These are phyloP conservation scores for Salvia sclarea DNA, from an alignment of 305 asterid genomes.

Conservation along the genomic window DNA sequence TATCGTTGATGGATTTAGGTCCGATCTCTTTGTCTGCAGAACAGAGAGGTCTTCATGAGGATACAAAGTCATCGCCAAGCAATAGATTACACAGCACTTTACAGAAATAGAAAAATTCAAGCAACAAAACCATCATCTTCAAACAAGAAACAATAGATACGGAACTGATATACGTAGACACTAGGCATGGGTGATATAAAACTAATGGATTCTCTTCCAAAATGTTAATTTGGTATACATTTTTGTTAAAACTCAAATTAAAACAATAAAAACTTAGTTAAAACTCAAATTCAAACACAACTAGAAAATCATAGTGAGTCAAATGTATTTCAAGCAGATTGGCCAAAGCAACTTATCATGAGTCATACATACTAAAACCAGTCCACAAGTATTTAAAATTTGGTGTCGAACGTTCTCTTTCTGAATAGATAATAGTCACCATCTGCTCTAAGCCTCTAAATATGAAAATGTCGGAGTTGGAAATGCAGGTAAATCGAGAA, in stretches of 20 bases:
- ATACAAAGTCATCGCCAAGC: background rate
- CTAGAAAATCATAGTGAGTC: too few relatives aligned
- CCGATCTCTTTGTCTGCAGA: constrained; percentile 73
- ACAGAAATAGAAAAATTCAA: background rate
- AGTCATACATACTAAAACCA: background rate
- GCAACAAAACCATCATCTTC: background rate
- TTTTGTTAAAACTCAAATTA: too few relatives aligned
- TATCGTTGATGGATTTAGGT: constrained; percentile 70
- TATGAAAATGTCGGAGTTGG: background rate
- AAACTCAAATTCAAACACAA: too few relatives aligned
- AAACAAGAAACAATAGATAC: background rate
- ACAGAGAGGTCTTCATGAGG: constrained; percentile 28
- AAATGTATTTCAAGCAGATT: too few relatives aligned
- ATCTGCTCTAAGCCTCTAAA: background rate
- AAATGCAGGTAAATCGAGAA: background rate
- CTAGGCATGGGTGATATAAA: too few relatives aligned
- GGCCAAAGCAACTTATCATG: too few relatives aligned
- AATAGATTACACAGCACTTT: background rate
- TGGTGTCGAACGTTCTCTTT: background rate
- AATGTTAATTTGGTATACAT: too few relatives aligned
- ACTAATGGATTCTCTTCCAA: too few relatives aligned
- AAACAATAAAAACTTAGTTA: too few relatives aligned
- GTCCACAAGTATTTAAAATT: background rate
- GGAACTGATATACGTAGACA: background rate
- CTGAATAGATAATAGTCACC: background rate